phyloP scores from a whole-genome alignment of 1,284 basidiomycete species.

The Tremellales sp. region DNA sequence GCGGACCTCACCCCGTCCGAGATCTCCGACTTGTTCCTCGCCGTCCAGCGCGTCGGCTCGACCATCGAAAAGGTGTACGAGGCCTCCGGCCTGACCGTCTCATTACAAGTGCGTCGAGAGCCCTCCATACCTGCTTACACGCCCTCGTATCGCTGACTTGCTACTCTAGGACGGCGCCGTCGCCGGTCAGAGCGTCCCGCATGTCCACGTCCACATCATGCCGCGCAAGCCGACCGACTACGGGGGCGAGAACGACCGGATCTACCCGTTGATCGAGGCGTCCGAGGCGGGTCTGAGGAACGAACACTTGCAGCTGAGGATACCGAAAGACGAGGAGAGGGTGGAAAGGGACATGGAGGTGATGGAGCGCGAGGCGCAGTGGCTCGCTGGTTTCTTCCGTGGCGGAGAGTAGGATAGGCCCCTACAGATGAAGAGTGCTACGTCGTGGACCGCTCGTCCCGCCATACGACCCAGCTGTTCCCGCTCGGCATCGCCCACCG shows the following conservation, averaged over 20 bases:
- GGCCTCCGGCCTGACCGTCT: slow-evolving; percentile 64
- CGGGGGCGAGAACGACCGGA: slow-evolving; percentile 61
- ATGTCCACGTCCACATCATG: slow-evolving; percentile 85
- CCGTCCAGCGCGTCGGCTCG: slow-evolving; percentile 57
- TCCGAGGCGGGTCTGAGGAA: slow-evolving; percentile 53
- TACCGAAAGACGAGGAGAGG: slow-evolving; percentile 63
- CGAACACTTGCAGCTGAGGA: slow-evolving; percentile 54
- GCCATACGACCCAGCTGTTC: slow-evolving; percentile 41
- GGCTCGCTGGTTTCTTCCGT: slow-evolving; percentile 62
- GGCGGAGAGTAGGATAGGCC: too few species aligned
- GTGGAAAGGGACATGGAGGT: slow-evolving; percentile 63
- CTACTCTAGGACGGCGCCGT: slow-evolving; percentile 69
- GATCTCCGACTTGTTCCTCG: slow-evolving; percentile 69
- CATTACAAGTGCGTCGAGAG: slow-evolving; percentile 63
- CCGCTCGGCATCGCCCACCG: slow-evolving; percentile 36
- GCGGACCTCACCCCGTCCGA: slow-evolving; percentile 67
- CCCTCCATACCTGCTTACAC: background rate
- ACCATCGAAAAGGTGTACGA: slow-evolving; percentile 49
- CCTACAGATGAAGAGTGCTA: too few species aligned
- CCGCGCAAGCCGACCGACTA: slow-evolving; percentile 65
- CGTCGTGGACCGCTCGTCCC: slow-evolving; percentile 8
- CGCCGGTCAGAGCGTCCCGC: slow-evolving; percentile 80
- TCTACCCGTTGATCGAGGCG: slow-evolving; percentile 72
- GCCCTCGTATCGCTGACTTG: background rate
- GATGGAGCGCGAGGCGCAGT: slow-evolving; percentile 70